Evolutionary conservation across 192 early-diverging fungal species (phyloP), one percentile per base, ranked within the genome.

Genomic region (Coemansia sp.): DNA sequence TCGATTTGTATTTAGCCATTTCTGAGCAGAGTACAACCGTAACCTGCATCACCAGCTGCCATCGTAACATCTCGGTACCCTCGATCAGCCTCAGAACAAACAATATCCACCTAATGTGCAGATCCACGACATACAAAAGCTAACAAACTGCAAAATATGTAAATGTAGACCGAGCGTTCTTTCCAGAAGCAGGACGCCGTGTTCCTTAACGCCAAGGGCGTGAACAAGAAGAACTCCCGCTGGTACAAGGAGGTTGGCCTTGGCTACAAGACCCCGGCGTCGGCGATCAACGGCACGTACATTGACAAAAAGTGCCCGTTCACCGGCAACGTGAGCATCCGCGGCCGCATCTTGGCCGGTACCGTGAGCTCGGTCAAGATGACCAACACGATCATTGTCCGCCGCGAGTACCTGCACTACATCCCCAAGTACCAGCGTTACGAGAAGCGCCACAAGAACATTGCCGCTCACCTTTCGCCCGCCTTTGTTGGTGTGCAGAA

Each of bases 281-380:
- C 95, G 78, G 97, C 95, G 72, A 93, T 95, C 82, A 89, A 90
- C 77, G 97, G 97, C 68, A 87, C 85, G 85, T 99, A 99, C 89
- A 93, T 99, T 62, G 97, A 99, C 89, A 99, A 96, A 89, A 99
- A 99, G 92, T 99, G 97, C 88, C 97, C 97, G 67, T 99, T 96
- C 93, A 93, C 93, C 72, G 88, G 91, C 77, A 87, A 91, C 82
- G 93, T 95, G 74, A 90, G 90, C 78, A 97, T 99, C 85, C 94
- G 96, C 84, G 97, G 97, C 69, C 92, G 95, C 79, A 97, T 99
- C 83, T 83, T 99, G 58, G 90, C 88, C 56, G 97, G 97, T 75
- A 87, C 90, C 62, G 93, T 99, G 61, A 77, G 86, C 64, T 94
- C 93, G 69, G 90, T 84, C 87, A 98, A 97, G 90, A 99, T 99